Evolutionary conservation across 495 filamentous ascomycete genomes (phyloP), one percentile per base, ranked within the genome.

Genomic region (Pseudevernia furfuracea): DNA sequence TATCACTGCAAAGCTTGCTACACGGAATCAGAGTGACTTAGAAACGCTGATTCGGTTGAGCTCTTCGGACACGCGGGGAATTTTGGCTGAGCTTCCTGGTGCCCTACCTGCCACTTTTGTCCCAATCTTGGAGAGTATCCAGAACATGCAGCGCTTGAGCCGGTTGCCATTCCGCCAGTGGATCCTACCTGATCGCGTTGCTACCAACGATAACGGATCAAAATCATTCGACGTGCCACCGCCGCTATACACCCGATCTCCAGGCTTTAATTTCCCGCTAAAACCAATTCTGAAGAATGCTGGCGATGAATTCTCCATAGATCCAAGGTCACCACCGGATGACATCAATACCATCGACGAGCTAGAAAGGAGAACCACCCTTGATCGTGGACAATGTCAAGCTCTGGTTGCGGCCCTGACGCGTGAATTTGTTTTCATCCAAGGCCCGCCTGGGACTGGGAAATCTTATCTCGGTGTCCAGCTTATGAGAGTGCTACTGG

Each of bases 361-460:
- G 70, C 9, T 82, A 23, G 61, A 63, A 28, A 56, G 58, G 8
- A 64, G 67, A 58, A 76, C 78, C 2, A 73, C 69, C 19, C 80
- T 88, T 1, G 87, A 90, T 62, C 65, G 77, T 25, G 80, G 76
- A 3, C 88, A 95, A 71, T 81, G 81, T 30, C 56, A 71, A 0
- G 84, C 86, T 7, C 71, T 92, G 25, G 70, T 87, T 3, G 71
- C 77, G 38, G 76, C 83, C 12, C 75, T 95, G 6, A 79, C 76
- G 2, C 76, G 80, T 4, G 76, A 75, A 9, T 67, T 91, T 32
- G 83, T 83, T 14, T 74, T 91, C 1, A 87, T 92, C 36, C 89
- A 94, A 76, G 90, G 90, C 0, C 90, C 90, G 0, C 90, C 90
- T 8, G 90, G 90, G 1, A 92, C 89, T 5, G 90, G 90, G 7